Base-by-base conservation (phyloP, 1,139 yeast genomes). In the Kodamaea fungicola region DNA sequence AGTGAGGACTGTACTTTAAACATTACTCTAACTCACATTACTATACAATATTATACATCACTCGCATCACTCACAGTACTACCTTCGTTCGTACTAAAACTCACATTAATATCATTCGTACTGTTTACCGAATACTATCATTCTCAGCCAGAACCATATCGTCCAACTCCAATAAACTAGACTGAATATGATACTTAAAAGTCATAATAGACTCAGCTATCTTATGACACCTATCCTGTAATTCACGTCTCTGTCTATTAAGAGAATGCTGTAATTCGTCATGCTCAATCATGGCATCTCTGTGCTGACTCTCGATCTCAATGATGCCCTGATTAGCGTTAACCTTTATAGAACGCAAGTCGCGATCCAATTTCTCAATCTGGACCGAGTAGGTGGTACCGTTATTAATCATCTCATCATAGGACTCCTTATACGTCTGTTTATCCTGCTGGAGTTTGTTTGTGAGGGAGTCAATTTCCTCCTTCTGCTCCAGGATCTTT, bases 181-280 rank as follows among this genome's bases (percentile, higher is more conserved):
- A 70, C 53, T 83, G 90, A 33, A 84, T 71, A 40, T 74, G 76
- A 40, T 80, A 61, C 61, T 85, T 86, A 61, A 85, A 82, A 34
- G 69, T 74, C 38, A 83, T 76, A 28, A 80, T 75, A 38, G 62
- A 67, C 40, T 80, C 79, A 39, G 85, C 75, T 51, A 81, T 70
- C 42, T 70, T 68, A 43, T 74, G 76, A 27, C 82, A 73, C 42
- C 76, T 75, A 34, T 73, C 72, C 44, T 73, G 75, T 50, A 83
- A 61, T 9, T 59, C 62, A 37, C 68, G 70, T 31, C 80, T 68
- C 35, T 76, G 69, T 31, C 67, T 66, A 37, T 69, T 63, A 19
- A 81, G 62, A 10, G 71, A 67, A 40, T 69, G 73, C 37, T 67
- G 61, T 35, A 76, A 52, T 42, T 77, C 76, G 42, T 80, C 82